Percentiles rank a stretch among this genome's conserved stretches.
phyloP scores from a whole-genome alignment of 2,329 filamentous ascomycete species.

The Zasmidium angulare region DNA sequence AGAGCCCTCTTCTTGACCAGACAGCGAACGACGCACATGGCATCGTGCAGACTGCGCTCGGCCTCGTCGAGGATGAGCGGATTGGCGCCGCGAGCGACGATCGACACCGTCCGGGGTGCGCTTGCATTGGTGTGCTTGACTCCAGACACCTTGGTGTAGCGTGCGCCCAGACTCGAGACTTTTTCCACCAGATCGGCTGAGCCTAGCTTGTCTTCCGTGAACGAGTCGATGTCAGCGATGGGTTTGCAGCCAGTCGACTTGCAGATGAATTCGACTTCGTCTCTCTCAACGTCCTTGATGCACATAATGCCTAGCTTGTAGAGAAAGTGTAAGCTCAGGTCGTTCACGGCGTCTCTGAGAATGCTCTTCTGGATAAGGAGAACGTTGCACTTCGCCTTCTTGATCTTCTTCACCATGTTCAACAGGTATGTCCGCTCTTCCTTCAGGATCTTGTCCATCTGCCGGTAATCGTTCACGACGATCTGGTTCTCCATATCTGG shows the following conservation, averaged over 20 bases:
- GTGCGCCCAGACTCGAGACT: constrained; percentile 78
- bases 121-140: constrained; percentile 65
- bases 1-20: constrained; percentile 99
- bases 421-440: constrained; percentile 97
- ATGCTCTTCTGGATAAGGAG: constrained; percentile 98
- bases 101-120: constrained; percentile 81
- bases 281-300: constrained; percentile 96
- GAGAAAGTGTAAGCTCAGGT: constrained; percentile 94
- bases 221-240: constrained; percentile 96
- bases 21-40: constrained; percentile 94
- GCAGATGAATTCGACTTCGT: constrained; percentile 99
- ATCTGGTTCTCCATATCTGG: constrained; percentile 99
- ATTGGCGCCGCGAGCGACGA: constrained; percentile 94
- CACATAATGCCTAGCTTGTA: constrained; percentile 94
- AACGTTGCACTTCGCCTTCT: constrained; percentile 99
- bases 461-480: constrained; percentile 97
- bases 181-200: constrained; percentile 93
- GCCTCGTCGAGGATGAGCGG: constrained; percentile 92
- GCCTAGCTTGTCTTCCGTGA: constrained; percentile 97
- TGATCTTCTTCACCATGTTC: constrained; percentile 99
- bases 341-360: constrained; percentile 94
- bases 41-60: constrained; percentile 93
- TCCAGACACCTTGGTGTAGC: constrained; percentile 92
- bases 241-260: constrained; percentile 99
- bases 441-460: constrained; percentile 99